Evolutionary conservation across 2,329 filamentous ascomycete species (phyloP).

Genomic region (Mycogone perniciosa): DNA sequence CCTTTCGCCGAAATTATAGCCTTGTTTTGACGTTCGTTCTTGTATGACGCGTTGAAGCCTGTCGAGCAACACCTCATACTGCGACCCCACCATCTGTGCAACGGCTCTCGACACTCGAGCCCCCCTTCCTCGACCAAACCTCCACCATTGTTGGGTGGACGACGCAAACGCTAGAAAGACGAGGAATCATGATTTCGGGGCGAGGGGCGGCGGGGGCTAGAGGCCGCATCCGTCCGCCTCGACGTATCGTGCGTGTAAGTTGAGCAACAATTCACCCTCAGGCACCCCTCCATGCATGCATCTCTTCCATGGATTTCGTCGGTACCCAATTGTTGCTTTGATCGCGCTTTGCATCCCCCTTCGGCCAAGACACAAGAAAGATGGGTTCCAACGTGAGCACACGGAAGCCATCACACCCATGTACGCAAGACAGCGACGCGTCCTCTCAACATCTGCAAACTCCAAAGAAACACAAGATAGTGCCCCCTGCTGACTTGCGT

Average conservation of each 20-base stretch:
- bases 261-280: not conserved
- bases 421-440: not conserved
- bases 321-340: not conserved
- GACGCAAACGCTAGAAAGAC: not conserved
- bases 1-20: not conserved
- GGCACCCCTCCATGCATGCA: not conserved
- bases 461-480: not conserved
- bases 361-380: not conserved
- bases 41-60: not conserved
- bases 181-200: constrained; percentile 40
- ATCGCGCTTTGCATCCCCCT: not conserved
- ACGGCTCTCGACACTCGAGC: constrained; percentile 1
- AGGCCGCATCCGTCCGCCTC: constrained; percentile 38
- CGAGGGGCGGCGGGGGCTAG: constrained; percentile 38
- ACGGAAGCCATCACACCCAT: not conserved
- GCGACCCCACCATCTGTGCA: constrained; percentile 11
- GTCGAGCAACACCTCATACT: not conserved
- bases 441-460: not conserved
- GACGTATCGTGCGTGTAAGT: constrained; percentile 38
- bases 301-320: constrained; percentile 1
- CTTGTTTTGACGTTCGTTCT: not conserved
- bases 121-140: not conserved
- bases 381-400: constrained; percentile 8
- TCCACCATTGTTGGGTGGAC: not conserved
- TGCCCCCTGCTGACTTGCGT: constrained; percentile 18